These are phyloP conservation scores for Phytophthora rubi DNA, from an alignment of 352 stramenopile species.

Conservation along the genomic window DNA sequence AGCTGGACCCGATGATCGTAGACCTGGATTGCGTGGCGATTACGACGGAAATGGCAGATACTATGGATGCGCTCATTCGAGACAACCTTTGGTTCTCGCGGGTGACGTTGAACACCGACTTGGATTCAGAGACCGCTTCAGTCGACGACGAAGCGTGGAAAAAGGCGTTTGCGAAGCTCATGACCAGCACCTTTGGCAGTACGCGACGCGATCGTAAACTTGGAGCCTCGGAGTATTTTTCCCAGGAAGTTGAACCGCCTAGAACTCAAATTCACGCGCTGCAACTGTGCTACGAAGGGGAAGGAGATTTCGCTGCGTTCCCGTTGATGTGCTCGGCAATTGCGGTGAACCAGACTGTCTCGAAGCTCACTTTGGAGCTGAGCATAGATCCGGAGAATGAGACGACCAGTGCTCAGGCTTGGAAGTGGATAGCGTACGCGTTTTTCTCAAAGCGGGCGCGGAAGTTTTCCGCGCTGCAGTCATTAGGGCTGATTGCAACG, in stretches of 20 bases:
- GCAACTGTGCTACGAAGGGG: not conserved
- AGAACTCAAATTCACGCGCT: not conserved
- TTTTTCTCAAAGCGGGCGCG: not conserved
- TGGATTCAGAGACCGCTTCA: not conserved
- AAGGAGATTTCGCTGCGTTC: not conserved
- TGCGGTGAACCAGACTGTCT: not conserved
- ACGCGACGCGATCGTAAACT: not conserved
- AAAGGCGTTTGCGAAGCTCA: not conserved
- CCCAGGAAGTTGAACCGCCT: not conserved
- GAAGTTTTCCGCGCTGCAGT: not conserved
- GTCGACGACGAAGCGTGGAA: not conserved
- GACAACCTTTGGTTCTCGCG: not conserved
- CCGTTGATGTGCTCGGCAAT: not conserved
- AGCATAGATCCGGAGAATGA: not conserved
- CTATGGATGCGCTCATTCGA: not conserved
- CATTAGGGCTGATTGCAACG: not conserved
- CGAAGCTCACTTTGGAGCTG: not conserved
- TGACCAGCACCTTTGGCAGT: not conserved
- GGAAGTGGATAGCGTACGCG: not conserved
- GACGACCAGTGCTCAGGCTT: not conserved
- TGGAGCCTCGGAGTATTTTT: not conserved
- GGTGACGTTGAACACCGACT: not conserved
- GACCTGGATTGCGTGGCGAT: not conserved
- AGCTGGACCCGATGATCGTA: not conserved
- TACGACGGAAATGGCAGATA: not conserved